Conservation (phyloP, 768 basidiomycete species). For the Tubosaeta sp. region DNA sequence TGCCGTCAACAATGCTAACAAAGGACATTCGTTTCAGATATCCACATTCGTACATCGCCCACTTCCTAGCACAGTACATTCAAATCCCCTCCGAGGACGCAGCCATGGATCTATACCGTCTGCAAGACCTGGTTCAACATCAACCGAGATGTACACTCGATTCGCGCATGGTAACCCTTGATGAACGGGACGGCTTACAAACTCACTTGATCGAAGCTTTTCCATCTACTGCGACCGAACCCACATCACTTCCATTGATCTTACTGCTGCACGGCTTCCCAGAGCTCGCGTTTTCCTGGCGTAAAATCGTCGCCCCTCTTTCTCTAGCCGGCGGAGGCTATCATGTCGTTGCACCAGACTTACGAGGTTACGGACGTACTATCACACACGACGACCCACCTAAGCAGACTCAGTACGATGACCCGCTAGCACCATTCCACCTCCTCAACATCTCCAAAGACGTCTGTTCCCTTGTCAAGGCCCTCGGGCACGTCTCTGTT, state of each 20-base stretch:
- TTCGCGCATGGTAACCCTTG: constrained; percentile 36
- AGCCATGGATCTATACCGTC: constrained; percentile 14
- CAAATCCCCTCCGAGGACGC: neutral
- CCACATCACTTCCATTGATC: constrained; percentile 39
- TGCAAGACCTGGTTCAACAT: constrained; percentile 12
- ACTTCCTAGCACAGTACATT: neutral
- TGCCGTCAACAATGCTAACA: neutral
- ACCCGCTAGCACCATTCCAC: constrained; percentile 48
- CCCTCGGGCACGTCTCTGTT: constrained; percentile 45
- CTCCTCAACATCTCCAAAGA: constrained; percentile 50
- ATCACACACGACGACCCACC: constrained; percentile 23
- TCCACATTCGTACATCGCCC: neutral
- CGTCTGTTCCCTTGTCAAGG: constrained; percentile 45
- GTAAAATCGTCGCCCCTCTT: constrained; percentile 52
- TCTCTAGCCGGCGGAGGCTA: constrained; percentile 41
- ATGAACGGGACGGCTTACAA: constrained; percentile 39
- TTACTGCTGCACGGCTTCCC: constrained; percentile 65
- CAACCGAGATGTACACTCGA: constrained; percentile 33
- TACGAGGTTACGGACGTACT: constrained; percentile 50
- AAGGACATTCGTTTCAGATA: constrained; percentile 1
- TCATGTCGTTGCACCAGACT: constrained; percentile 61
- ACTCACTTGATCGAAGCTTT: constrained; percentile 49
- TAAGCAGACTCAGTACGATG: constrained; percentile 36
- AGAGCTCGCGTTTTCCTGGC: constrained; percentile 63
- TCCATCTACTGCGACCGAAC: constrained; percentile 20